Evolutionary conservation across 768 basidiomycete genomes (phyloP), one percentile per base, ranked within the genome.

Genomic region (Suillus bovinus): DNA sequence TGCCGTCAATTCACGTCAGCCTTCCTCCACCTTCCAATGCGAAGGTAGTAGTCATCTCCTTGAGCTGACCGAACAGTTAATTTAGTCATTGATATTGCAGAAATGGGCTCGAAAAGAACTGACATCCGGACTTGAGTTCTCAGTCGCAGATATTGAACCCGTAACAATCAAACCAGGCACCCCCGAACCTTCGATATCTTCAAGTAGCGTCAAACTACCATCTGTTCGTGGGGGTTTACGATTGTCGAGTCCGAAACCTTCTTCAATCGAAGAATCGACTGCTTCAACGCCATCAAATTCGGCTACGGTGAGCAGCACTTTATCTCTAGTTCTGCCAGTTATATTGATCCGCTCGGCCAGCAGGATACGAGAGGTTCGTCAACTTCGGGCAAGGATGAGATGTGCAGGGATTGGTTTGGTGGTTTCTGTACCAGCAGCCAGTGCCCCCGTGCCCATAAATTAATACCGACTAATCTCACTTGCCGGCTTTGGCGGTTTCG

Each of bases 1-100:
- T 24, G 6, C 4, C 17, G 3, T 29, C 38, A 39, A 11, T 39
- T 24, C 38, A 20, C 10, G 17, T 56, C 38, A 56, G 27, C 38
- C 55, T 56, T 56, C 55, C 36, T 29, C 38, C 55, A 39, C 24
- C 36, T 39, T 56, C 55, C 38, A 27, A 27, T 24, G 38, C 24
- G 24, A 56, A 56, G 17, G 55, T 56, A 39, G 55, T 13, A 8
- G 20, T 20, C 38, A 13, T 38, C 17, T 29, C 9, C 3, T 56
- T 20, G 17, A 36, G 36, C 10, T 39, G 6, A 13, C 17, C 0
- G 24, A 5, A 39, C 20, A 39, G 14, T 39, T 27, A 6, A 33
- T 33, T 29, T n/a, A 33, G 20, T 36, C 17, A 29, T 8, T 2
- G 22, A 39, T 39, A 4, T 39, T 39, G 6, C 17, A 56, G 55